Conservation (phyloP, 2,329 filamentous ascomycete species). For the Diaporthe ilicicola region DNA sequence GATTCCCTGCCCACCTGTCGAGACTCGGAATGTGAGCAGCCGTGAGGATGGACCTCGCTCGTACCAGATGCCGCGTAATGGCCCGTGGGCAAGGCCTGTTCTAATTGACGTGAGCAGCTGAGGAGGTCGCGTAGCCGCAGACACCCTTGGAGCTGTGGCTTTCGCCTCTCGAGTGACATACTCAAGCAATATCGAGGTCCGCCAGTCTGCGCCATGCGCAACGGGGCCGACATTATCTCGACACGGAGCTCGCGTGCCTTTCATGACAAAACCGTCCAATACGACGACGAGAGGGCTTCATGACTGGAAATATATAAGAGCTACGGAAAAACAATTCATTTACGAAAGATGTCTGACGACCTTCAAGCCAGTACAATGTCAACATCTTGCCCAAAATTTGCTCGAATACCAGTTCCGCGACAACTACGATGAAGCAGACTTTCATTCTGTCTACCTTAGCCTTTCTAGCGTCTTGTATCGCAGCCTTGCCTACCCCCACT, state of each 20-base stretch:
- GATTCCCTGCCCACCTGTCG: background rate
- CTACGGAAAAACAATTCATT: background rate
- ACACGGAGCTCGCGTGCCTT: background rate
- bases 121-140: background rate
- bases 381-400: background rate
- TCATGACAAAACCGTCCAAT: background rate
- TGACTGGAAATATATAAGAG: background rate
- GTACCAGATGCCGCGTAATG: background rate
- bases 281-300: background rate
- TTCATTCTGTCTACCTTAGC: slow-evolving; percentile 6
- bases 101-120: background rate
- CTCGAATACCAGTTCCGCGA: background rate
- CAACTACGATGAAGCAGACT: slow-evolving; percentile 15
- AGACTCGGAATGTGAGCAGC: slow-evolving; percentile 10
- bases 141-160: background rate
- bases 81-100: background rate
- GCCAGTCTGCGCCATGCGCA: background rate
- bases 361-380: background rate
- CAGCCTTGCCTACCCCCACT: slow-evolving; percentile 13
- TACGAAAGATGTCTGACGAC: background rate
- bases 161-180: background rate
- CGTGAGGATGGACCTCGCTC: background rate
- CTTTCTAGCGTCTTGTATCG: slow-evolving; percentile 1
- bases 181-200: background rate
- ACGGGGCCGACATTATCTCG: slow-evolving; percentile 2